Evolutionary conservation across 192 early-diverging fungal genomes (phyloP).

Genomic region (Gryganskiella cystojenkinii): DNA sequence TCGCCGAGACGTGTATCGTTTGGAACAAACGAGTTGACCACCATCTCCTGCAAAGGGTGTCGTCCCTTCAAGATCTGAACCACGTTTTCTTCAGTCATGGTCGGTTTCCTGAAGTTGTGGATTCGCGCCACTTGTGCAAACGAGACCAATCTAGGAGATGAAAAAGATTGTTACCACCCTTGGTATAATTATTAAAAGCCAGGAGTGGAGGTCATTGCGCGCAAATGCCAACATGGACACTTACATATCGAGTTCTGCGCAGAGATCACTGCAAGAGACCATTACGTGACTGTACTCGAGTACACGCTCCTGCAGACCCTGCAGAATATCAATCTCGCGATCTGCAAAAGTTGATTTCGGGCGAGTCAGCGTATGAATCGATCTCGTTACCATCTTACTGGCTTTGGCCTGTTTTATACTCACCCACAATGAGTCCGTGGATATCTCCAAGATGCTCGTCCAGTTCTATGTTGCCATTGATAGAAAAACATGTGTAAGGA

Average conservation of each 20-base stretch:
- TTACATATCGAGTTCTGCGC: conserved; percentile 81
- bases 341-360: conserved; percentile 60
- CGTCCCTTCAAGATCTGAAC: conserved; percentile 73
- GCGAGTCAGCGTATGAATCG: neutral
- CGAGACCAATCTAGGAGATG: conserved; percentile 63
- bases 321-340: conserved; percentile 85
- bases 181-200: too few relatives aligned
- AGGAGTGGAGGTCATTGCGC: too few relatives aligned
- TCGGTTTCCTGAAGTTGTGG: conserved; percentile 66
- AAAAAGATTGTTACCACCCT: too few relatives aligned
- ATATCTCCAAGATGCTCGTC: conserved; percentile 88
- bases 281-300: conserved; percentile 55
- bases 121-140: conserved; percentile 67
- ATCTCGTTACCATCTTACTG: neutral
- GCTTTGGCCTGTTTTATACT: neutral
- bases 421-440: conserved; percentile 81
- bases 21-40: conserved; percentile 70
- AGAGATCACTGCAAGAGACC: conserved; percentile 42
- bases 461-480: conserved; percentile 63
- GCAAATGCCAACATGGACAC: neutral
- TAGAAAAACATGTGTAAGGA: too few relatives aligned
- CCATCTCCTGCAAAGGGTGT: conserved; percentile 74
- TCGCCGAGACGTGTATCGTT: conserved; percentile 74
- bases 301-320: conserved; percentile 72
- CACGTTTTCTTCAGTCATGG: conserved; percentile 64